Percentiles rank a stretch among this genome's conserved stretches.
These are phyloP conservation scores for Trichoderma breve DNA, from an alignment of 2,329 filamentous ascomycete genomes.

Conservation along the genomic window DNA sequence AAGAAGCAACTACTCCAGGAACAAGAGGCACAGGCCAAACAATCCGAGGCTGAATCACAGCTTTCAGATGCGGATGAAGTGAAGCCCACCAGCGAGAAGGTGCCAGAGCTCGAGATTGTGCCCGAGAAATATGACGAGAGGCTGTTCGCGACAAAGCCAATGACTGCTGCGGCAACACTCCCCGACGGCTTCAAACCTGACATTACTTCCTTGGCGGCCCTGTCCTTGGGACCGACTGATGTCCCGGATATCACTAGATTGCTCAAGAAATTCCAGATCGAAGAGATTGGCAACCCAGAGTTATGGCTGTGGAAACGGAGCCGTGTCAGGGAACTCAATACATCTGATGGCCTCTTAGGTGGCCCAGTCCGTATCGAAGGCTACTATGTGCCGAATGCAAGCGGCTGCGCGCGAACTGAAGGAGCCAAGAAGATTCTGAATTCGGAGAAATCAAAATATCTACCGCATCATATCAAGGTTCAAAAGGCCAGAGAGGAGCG, in stretches of 20 bases:
- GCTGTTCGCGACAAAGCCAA: slow-evolving; percentile 49
- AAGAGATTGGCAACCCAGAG: slow-evolving; percentile 48
- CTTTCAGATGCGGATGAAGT: slow-evolving; percentile 42
- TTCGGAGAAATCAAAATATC: slow-evolving; percentile 95
- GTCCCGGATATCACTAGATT: slow-evolving; percentile 50
- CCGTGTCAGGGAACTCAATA: slow-evolving; percentile 56
- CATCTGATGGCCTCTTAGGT: slow-evolving; percentile 29
- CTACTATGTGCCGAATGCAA: slow-evolving; percentile 80
- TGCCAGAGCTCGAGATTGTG: slow-evolving; percentile 29
- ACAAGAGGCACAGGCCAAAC: slow-evolving; percentile 57
- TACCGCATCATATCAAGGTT: slow-evolving; percentile 96
- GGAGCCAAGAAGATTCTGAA: slow-evolving; percentile 94
- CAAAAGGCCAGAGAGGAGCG: slow-evolving; percentile 87
- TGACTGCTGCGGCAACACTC: slow-evolving; percentile 44
- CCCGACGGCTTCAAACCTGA: slow-evolving; percentile 47
- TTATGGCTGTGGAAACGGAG: slow-evolving; percentile 59
- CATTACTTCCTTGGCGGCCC: slow-evolving; percentile 43
- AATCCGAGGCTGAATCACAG: slow-evolving; percentile 48
- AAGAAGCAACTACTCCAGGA: slow-evolving; percentile 76
- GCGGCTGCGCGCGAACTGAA: slow-evolving; percentile 87
- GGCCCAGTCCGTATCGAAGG: slow-evolving; percentile 52
- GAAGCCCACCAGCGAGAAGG: slow-evolving; percentile 29
- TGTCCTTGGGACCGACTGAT: slow-evolving; percentile 47
- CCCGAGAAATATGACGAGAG: slow-evolving; percentile 53
- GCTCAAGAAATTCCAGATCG: slow-evolving; percentile 45